Evolutionary conservation across 2,329 filamentous ascomycete species (phyloP), one percentile per base, ranked within the genome.

Genomic region (Trichoderma sp.): DNA sequence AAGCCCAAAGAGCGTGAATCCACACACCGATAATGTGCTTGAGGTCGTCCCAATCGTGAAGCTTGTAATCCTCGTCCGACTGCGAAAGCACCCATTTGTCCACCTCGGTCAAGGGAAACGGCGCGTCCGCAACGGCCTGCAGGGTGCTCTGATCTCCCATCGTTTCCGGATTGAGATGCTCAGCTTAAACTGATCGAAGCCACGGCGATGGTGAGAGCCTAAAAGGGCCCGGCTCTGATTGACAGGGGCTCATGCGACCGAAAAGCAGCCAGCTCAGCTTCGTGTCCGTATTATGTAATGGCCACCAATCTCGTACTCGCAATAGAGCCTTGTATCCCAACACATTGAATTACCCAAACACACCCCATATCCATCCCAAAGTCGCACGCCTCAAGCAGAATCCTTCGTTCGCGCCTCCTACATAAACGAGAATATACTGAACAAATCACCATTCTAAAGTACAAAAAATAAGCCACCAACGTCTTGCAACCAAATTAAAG

Each of bases 1-100:
- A 30, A 57, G 53, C 53, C 47, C n/a, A 21, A 24, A 28, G n/a
- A 67, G 30, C 56, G 53, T 60, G 61, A 73, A 68, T 51, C 6
- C 64, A 67, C 86, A 76, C 80, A 90, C 89, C 82, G 75, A 94
- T 90, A 71, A 96, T 88, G 11, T 87, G 83, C 78, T 87, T 89
- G 73, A 96, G 86, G 71, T 92, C 86, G 14, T 89, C 85, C 95
- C 95, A 98, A 62, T 88, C 86, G 80, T 95, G 90, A 58, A 86
- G 86, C 73, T 85, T 83, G 80, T 92, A 97, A 63, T 92, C 86
- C 24, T 90, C 87, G 78, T 98, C 94, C 1, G 88, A 89, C 74
- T 87, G 84, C 34, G 88, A 87, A 18, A 91, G 81, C 43, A 90
- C 83, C 85, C 84, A 87, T 78, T 81, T 86, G 78, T 91, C 89